Evolutionary conservation across 305 asterid species (phyloP), one percentile per base, ranked within the genome.

Genomic region (Rubia balearica): DNA sequence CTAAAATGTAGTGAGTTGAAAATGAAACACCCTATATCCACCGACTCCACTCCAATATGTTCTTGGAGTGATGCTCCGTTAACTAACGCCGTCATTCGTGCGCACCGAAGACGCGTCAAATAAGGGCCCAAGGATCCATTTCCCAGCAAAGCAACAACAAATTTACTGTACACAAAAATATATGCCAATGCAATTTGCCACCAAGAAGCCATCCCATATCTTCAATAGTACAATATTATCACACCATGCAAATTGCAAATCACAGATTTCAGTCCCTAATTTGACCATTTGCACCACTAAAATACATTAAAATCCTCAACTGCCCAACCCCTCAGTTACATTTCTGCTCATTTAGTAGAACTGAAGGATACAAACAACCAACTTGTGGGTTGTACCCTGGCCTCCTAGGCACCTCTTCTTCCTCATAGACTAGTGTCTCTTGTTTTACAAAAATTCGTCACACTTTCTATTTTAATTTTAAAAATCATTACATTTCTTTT

Each of bases 91-190:
- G 77, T 73, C 12, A 71, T 24, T 8, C 61, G 10, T 40, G 79
- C 24, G 63, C 33, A 67, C 72, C 66, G 5, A 81, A 63, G 75
- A 79, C 83, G 83, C 85, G 85, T 81, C 61, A 65, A 57, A 70
- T 48, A 33, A 10, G 62, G 83, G 75, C 21, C 81, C 79, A 65
- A 12, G 16, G 60, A 67, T 71, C 74, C 42, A 36, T 65, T 45
- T 65, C 49, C 77, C 77, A 80, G 83, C 89, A 67, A 74, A 68
- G 82, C 86, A 68, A 71, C 72, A 51, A 53, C 24, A 51, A 53
- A 53, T 24, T 24, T 24, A 24, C 24, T 24, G 24, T 53, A n/a
- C 60, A n/a, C 24, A n/a, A 53, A 51, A 48, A 24, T 24, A 24
- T 24, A 51, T 51, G 57, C n/a, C 55, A 22, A 73, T 62, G 43